Base-by-base conservation (phyloP, 805 yeast species). In the Wickerhamiella galacta region DNA sequence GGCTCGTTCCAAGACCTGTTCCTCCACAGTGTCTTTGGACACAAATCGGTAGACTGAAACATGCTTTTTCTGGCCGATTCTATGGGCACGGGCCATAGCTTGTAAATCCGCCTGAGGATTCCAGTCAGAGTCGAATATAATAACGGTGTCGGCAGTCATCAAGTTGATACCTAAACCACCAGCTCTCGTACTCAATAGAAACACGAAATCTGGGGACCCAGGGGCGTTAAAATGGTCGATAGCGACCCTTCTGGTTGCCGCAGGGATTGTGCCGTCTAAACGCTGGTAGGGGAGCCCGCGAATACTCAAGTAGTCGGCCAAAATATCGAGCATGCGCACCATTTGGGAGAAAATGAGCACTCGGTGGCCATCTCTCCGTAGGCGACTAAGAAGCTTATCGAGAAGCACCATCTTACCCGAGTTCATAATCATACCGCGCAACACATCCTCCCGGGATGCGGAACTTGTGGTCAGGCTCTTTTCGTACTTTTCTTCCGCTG, bases 71-170 rank as follows among this genome's bases (percentile, higher is more conserved):
- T 90, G 99, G n/a, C 99, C 99, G 52, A 90, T 90, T 63, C 99
- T 75, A 59, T 90, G 99, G 3, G 98, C 98, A 58, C 98, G 73
- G 0, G 98, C 98, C 98, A 90, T 90, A 1, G 98, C 98, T 58
- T 90, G 98, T 48, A 90, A 63, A 65, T 90, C 98, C 0, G 98
- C 98, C 55, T 90, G 98, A 0, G 98, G 98, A 52, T 90, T 90
- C 98, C 98, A 90, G 60, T 90, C 98, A 4, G 94, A 81, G 57
- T 90, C 98, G 57, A 90, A 90, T 25, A 90, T 87, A 45, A 90
- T 81, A 19, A 90, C 99, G 6, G 99, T 90, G 51, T 90, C 99
- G 3, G 99, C 99, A 4, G 98, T 90, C 98, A 90, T 90, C 52
- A 90, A 64, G 54, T 90, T 90, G 52, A 90, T 90, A 57, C 99